Conservation (phyloP, 805 yeast species). For the Cyberlindnera saturnus region DNA sequence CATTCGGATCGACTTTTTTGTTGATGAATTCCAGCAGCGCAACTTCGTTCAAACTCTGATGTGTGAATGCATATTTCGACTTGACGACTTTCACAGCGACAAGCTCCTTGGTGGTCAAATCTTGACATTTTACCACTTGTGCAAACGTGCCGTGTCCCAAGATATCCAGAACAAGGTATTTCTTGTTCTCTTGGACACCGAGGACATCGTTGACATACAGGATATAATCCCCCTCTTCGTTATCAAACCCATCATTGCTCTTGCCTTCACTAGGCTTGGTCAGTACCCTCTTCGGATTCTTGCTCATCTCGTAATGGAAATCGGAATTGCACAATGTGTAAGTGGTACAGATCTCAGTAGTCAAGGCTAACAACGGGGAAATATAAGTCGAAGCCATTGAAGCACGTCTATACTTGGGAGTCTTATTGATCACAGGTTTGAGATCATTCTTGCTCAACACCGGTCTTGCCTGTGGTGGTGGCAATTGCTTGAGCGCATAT, state of each 20-base stretch:
- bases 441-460: constrained; percentile 44
- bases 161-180: constrained; percentile 83
- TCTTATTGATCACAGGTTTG: constrained; percentile 52
- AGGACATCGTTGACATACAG: constrained; percentile 89
- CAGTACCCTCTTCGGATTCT: constrained; percentile 86
- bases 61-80: constrained; percentile 83
- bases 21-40: constrained; percentile 78
- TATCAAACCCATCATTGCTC: constrained; percentile 78
- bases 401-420: constrained; percentile 67
- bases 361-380: constrained; percentile 77
- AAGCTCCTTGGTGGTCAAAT: constrained; percentile 57
- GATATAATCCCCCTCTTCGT: constrained; percentile 84
- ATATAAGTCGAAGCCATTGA: constrained; percentile 57
- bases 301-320: constrained; percentile 74
- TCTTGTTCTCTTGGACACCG: constrained; percentile 79
- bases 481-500: constrained; percentile 23
- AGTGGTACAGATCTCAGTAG: constrained; percentile 71
- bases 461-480: constrained; percentile 45
- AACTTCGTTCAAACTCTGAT: constrained; percentile 89
- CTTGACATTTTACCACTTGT: constrained; percentile 93
- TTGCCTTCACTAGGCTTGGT: constrained; percentile 89
- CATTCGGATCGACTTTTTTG: constrained; percentile 59
- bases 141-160: constrained; percentile 98
- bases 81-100: constrained; percentile 94
- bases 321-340: constrained; percentile 80